Percentiles rank a stretch among this genome's conserved stretches.
Evolutionary conservation across 768 basidiomycete species (phyloP).

Genomic region (Mycena amicta): DNA sequence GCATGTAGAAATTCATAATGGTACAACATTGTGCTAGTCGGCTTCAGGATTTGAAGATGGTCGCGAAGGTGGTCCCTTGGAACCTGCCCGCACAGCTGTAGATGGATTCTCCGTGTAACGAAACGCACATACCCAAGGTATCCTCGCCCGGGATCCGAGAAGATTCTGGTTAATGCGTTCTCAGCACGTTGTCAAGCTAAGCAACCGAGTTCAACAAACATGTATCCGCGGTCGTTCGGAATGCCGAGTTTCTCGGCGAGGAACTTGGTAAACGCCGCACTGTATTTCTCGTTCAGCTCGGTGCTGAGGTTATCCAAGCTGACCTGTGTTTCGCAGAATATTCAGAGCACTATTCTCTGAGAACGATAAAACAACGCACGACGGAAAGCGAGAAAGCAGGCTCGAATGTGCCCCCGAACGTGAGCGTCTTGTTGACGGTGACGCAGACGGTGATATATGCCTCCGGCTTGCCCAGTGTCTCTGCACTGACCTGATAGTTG

Average conservation of each 20-base stretch:
- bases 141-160: neutral
- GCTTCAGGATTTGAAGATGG: neutral
- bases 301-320: slow-evolving; percentile 60
- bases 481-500: slow-evolving; percentile 49
- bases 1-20: neutral
- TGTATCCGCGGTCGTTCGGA: slow-evolving; percentile 58
- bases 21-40: too few relatives aligned
- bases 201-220: slow-evolving; percentile 37
- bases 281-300: slow-evolving; percentile 52
- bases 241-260: slow-evolving; percentile 57
- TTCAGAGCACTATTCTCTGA: neutral
- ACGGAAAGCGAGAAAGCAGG: slow-evolving; percentile 63
- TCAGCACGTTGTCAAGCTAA: neutral
- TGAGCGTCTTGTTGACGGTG: slow-evolving; percentile 59
- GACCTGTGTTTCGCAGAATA: slow-evolving; percentile 36
- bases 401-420: slow-evolving; percentile 64
- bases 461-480: slow-evolving; percentile 58
- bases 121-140: neutral
- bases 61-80: neutral
- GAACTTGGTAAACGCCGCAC: slow-evolving; percentile 55
- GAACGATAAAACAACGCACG: slow-evolving; percentile 40
- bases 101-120: neutral
- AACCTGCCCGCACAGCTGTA: neutral
- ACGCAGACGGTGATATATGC: slow-evolving; percentile 55
- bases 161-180: neutral